These are phyloP conservation scores for Sporothrix humicola DNA, from an alignment of 2,329 filamentous ascomycete species.

Conservation along the genomic window DNA sequence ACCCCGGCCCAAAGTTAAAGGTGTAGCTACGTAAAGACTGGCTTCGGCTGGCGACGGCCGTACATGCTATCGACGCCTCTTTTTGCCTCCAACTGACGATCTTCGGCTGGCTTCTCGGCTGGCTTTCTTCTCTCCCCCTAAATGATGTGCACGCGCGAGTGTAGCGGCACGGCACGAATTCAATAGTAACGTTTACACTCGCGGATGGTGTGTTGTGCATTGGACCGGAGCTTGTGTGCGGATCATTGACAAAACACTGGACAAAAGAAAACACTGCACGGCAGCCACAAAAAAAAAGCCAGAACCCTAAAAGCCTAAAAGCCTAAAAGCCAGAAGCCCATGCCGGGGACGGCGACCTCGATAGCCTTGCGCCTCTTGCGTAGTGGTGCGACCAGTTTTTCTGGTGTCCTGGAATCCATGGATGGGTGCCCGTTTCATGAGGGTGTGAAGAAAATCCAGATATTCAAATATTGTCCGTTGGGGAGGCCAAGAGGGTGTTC, in stretches of 20 bases:
- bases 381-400: background rate
- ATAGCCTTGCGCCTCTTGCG: constrained; percentile 5
- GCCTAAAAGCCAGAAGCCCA: background rate
- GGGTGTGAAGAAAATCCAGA: too few species aligned
- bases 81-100: background rate
- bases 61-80: background rate
- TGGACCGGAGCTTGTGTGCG: background rate
- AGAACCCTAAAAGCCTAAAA: too few species aligned
- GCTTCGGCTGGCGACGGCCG: background rate
- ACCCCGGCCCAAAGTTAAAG: background rate
- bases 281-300: background rate
- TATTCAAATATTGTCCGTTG: background rate
- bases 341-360: constrained; percentile 5
- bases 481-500: background rate
- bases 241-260: background rate
- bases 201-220: background rate
- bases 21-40: background rate
- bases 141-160: background rate
- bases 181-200: background rate
- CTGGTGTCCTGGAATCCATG: background rate
- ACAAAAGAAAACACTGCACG: background rate
- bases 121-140: background rate
- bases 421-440: too few species aligned
- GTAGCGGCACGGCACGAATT: background rate
- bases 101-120: too few species aligned